Percentiles rank a stretch among this genome's conserved stretches.
phyloP scores from a whole-genome alignment of 2,329 filamentous ascomycete genomes.

The Aurifilum marmelostoma region DNA sequence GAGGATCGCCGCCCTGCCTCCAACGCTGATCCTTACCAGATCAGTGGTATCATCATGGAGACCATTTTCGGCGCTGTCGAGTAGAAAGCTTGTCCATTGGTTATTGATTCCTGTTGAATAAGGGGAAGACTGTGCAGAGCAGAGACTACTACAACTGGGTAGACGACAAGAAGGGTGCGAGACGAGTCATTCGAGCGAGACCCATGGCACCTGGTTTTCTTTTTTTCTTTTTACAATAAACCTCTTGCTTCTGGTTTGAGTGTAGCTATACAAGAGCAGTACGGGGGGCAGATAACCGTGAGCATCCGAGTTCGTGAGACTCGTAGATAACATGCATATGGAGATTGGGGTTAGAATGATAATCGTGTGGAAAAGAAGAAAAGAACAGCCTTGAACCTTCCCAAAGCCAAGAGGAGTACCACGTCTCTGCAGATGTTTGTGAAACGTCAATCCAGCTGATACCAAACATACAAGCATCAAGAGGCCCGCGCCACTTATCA shows the following conservation, averaged over 20 bases:
- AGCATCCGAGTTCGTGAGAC: neutral
- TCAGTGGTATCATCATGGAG: constrained; percentile 79
- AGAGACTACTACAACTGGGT: neutral
- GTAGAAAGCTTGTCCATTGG: neutral
- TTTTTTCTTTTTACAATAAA: neutral
- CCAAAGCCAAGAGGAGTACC: neutral
- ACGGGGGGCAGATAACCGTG: neutral
- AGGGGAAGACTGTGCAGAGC: neutral
- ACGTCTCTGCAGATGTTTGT: neutral
- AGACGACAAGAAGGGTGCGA: neutral
- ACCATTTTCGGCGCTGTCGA: constrained; percentile 52
- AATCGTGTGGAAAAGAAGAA: no score
- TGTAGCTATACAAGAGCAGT: constrained; percentile 9
- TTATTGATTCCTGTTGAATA: neutral
- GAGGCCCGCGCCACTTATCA: no score
- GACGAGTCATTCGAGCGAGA: constrained; percentile 10
- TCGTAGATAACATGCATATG: neutral
- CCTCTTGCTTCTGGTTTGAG: neutral
- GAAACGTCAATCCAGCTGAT: neutral
- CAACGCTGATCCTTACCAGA: constrained; percentile 85
- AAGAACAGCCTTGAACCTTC: neutral
- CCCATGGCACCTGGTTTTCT: constrained; percentile 17
- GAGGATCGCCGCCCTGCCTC: constrained; percentile 68
- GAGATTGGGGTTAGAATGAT: neutral
- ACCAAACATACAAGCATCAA: no score